Base-by-base conservation (phyloP, 1,284 basidiomycete genomes). In the Apiotrichum brassicae region DNA sequence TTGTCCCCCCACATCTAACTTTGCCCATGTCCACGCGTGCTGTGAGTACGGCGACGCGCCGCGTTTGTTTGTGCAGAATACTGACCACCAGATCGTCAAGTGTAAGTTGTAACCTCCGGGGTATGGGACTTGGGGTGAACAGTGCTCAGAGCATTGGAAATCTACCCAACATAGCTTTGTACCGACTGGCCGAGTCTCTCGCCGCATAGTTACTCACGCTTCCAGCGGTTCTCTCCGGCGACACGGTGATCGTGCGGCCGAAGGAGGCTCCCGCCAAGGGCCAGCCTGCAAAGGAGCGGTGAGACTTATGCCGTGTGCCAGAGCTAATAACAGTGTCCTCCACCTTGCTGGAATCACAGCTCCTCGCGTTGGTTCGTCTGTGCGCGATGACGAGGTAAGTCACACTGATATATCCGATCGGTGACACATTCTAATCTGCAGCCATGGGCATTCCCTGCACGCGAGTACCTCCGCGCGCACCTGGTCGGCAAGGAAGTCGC, bases 371-470 rank as follows among this genome's bases (percentile, higher is more conserved):
- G 91, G 91, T 13, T 86, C 83, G 9, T 76, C 83, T 22, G 79
- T 80, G 22, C 79, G 91, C 51, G 86, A 90, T 59, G 92, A 95
- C 67, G 91, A 95, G 79, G 88, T 85, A 57, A 56, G 78, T n/a
- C n/a, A n/a, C n/a, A n/a, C n/a, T n/a, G n/a, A n/a, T n/a, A n/a
- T n/a, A n/a, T n/a, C n/a, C n/a, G n/a, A n/a, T n/a, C n/a, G n/a
- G n/a, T n/a, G n/a, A n/a, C n/a, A n/a, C n/a, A n/a, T n/a, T n/a
- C n/a, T n/a, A n/a, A n/a, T n/a, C n/a, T n/a, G 26, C 16, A 92
- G 86, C 82, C 85, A 9, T 91, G 86, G 81, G 88, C 92, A 5
- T 97, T 87, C 67, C 87, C 93, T 66, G 84, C 91, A 36, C 85
- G 94, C 63, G 94, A 97, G 75, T 95, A 85, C 73, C 78, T 97